Base-by-base conservation (phyloP, 768 basidiomycete genomes). In the Lactarius hatsudake region DNA sequence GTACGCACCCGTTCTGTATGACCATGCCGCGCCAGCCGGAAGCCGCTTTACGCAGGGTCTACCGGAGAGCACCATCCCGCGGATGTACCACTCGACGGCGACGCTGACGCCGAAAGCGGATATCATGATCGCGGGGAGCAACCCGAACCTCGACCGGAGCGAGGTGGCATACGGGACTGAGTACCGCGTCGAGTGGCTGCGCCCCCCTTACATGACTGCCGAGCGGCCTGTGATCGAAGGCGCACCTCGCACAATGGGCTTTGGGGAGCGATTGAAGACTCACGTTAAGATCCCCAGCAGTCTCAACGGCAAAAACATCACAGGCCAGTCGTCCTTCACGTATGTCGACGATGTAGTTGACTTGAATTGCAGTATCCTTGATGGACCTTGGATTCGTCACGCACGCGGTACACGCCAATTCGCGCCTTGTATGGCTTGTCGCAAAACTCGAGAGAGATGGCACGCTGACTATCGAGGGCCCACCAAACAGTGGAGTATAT, bases 361-460 rank as follows among this genome's bases (percentile, higher is more conserved):
- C 48, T 40, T 38, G 40, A 18, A 13, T 6, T 59, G 28, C 42
- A 92, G 91, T 91, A 28, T 84, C 81, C 1, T 76, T 93, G 40
- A 90, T 94, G 87, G 92, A 94, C 75, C 79, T 92, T 18, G 91
- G 90, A n/a, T 92, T 81, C 73, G 84, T 91, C 56, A 93, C 91
- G 4, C 91, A 93, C 72, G 84, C 86, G 20, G 83, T 87, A 36
- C 91, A 92, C 72, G 83, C 88, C 23, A 91, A 91, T 75, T 84
- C 85, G 26, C 87, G 91, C n/a, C 75, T 89, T 38, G 90, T 93
- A 26, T 88, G 88, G 71, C 80, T 96, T 62, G 73, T 75, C 40
- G 76, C 80, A 53, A 76, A 81, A 28, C 74, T 79, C 0, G 79
- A 81, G 10, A 78, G 80, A 60, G 80, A 82, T 32, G 74, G 80